These are phyloP conservation scores for Physcia stellaris DNA, from an alignment of 495 filamentous ascomycete species.

Conservation along the genomic window DNA sequence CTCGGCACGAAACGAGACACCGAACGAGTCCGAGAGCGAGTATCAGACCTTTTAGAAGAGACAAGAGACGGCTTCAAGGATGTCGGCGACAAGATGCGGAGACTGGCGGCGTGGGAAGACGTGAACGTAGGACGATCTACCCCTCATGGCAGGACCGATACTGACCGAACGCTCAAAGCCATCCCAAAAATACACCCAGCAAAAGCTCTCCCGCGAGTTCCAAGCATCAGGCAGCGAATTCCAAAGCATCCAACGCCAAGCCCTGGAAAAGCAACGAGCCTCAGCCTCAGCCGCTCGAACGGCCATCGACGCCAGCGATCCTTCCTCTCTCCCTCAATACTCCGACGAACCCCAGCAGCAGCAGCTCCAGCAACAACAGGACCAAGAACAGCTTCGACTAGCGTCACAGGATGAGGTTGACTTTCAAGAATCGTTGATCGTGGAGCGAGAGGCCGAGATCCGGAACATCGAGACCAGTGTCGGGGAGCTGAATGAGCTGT, in stretches of 20 bases:
- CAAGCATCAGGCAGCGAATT: slow-evolving; percentile 76
- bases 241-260: slow-evolving; percentile 73
- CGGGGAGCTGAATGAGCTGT: slow-evolving; percentile 88
- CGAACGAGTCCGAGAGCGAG: slow-evolving; percentile 76
- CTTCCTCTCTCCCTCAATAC: slow-evolving; percentile 19
- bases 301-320: slow-evolving; percentile 46
- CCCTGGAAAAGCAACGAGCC: slow-evolving; percentile 83
- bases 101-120: slow-evolving; percentile 80
- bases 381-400: slow-evolving; percentile 65
- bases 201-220: slow-evolving; percentile 88
- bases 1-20: slow-evolving; percentile 86
- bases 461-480: slow-evolving; percentile 94
- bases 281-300: slow-evolving; percentile 67
- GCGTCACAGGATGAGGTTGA: slow-evolving; percentile 93
- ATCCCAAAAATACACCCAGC: slow-evolving; percentile 84
- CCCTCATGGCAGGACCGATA: background rate
- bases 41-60: slow-evolving; percentile 74
- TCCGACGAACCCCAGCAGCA: slow-evolving; percentile 28
- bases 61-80: slow-evolving; percentile 79
- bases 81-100: slow-evolving; percentile 85
- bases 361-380: slow-evolving; percentile 49
- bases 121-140: slow-evolving; percentile 51
- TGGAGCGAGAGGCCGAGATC: slow-evolving; percentile 92
- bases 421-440: slow-evolving; percentile 90
- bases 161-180: slow-evolving; percentile 37